Evolutionary conservation across 768 basidiomycete species (phyloP), one percentile per base, ranked within the genome.

Genomic region (Strobilomyces confusus): DNA sequence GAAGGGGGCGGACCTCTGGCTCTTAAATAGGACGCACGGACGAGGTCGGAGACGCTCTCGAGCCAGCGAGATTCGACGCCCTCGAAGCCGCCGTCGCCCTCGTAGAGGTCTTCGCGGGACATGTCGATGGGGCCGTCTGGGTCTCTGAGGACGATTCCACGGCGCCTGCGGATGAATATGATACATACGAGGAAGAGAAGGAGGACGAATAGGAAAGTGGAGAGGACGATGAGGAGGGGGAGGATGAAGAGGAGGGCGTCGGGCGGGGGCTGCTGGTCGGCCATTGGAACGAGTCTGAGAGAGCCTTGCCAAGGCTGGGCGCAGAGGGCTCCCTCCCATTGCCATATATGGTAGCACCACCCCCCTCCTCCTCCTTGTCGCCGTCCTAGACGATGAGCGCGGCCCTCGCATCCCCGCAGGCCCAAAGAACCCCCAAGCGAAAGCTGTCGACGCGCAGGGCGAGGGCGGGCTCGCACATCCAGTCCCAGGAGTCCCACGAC

Each of bases 1-100:
- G 20, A 19, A 44, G 47, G 7, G 26, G 5, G 72, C 79, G 48
- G 55, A 95, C 95, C 91, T 81, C 92, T 95, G 12, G 92, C 91
- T 58, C 90, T 81, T 49, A 80, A 75, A 71, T 98, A 99, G 20
- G 82, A 80, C 51, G 85, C 75, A 44, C 81, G 77, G 33, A 80
- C 78, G 32, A 69, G 63, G 59, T 97, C 94, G 37, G 77, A 69
- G 29, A 86, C 87, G 23, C 73, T 79, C 74, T 98, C 94, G 52
- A 99, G 79, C 97, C 95, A 99, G 64, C 94, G 82, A 65, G 84
- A 74, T 74, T 99, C 97, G 25, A 98, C 77, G 56, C 86, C 89
- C 36, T 94, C 92, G 55, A 98, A 88, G 25, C 94, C 97, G 32
- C 95, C 95, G 57, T 98, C 95, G 9, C 88, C 89, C 47, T 90